Base-by-base conservation (phyloP, 176 grass and related monocot genomes). In the Olyra latifolia region DNA sequence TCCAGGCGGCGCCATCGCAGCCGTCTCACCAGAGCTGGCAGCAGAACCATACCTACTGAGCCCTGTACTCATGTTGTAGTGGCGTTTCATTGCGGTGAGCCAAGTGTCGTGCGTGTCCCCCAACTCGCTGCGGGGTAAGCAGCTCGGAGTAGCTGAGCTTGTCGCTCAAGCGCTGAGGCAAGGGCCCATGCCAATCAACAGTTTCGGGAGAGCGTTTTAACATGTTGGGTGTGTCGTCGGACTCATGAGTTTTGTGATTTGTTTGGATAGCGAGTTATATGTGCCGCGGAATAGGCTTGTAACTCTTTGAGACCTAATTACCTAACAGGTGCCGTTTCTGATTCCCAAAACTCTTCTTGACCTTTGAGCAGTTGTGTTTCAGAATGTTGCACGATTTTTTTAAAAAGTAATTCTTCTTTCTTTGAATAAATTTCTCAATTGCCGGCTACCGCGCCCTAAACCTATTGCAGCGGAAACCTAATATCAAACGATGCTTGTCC, bases 1-100 rank as follows among this genome's bases (percentile, higher is more conserved):
- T 89, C 23, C 97, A 89, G 86, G 66, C 24, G 0, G 69, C 79
- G 0, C 83, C 75, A 4, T 76, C 85, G 16, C 85, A 85, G 81
- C 72, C 71, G 22, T 91, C 92, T 84, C 92, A 90, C 88, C 96
- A 92, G 80, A 84, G 80, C 81, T 99, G 97, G 97, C 93, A 95
- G 66, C 91, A 96, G 82, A 70, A 76, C 82, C 75, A 53, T 62
- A 78, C 58, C 49, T 99, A 96, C 87, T 99, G 85, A 93, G 86
- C 50, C 27, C 59, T 75, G 25, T 48, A 54, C 50, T 27, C 50
- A 60, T 57, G 75, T 72, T 69, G 27, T 7, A 44, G 77, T 76
- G 64, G 55, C 48, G 72, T 39, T 52, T 71, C 6, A 8, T 66
- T 42, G 66, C 71, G 19, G 72, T 28, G 48, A 42, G 60, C 53